These are phyloP conservation scores for Hirsutella thompsonii DNA, from an alignment of 2,329 filamentous ascomycete genomes.

Conservation along the genomic window DNA sequence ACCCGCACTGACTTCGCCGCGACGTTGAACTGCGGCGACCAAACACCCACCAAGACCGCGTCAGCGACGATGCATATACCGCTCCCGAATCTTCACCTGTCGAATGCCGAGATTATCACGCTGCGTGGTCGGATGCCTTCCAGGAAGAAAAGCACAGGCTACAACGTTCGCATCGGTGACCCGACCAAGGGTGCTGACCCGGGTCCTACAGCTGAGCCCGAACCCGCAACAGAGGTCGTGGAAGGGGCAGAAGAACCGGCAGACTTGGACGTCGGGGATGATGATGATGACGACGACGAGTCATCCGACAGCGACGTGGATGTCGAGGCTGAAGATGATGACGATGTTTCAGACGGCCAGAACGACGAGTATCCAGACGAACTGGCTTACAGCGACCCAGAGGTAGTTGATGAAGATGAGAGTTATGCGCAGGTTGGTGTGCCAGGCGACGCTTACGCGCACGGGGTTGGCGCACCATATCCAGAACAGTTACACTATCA, in stretches of 20 bases:
- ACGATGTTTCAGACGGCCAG: constrained; percentile 11
- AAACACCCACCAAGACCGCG: constrained; percentile 17
- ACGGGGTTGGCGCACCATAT: too few species aligned
- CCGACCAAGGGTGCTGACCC: constrained; percentile 9
- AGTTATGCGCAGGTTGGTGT: too few species aligned
- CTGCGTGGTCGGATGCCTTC: constrained; percentile 20
- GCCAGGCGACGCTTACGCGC: too few species aligned
- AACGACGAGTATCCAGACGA: constrained; percentile 7
- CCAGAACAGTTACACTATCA: too few species aligned
- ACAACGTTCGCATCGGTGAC: constrained; percentile 18
- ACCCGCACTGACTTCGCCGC: constrained; percentile 22
- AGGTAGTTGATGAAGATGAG: background rate
- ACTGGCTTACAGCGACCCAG: background rate
- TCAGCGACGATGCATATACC: constrained; percentile 19
- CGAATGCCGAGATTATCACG: constrained; percentile 20
- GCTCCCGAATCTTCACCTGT: constrained; percentile 20
- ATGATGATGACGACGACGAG: constrained; percentile 1
- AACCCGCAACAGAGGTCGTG: constrained; percentile 8
- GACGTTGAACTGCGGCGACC: constrained; percentile 20
- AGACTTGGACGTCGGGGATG: constrained; percentile 5
- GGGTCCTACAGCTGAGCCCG: constrained; percentile 7
- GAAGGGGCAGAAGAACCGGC: constrained; percentile 4
- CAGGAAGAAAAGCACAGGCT: constrained; percentile 23
- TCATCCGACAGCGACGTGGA: background rate
- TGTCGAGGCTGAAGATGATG: constrained; percentile 11